These are phyloP conservation scores for Ajuga chamaepitys DNA, from an alignment of 257 asterid genomes.

Conservation along the genomic window DNA sequence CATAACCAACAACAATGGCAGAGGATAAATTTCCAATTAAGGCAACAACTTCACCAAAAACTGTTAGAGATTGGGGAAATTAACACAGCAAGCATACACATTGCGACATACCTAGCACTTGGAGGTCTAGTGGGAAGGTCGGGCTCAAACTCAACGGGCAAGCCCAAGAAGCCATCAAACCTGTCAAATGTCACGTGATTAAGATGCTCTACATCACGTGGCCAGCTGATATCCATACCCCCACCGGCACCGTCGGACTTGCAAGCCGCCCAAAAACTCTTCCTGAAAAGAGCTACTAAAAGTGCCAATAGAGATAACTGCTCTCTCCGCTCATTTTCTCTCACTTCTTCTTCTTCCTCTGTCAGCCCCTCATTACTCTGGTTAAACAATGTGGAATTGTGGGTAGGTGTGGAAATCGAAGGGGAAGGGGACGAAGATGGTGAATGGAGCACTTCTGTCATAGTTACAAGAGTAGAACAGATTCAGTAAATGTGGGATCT, in stretches of 20 bases:
- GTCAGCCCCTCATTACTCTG: slow-evolving; percentile 25
- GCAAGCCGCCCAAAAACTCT: slow-evolving; percentile 73
- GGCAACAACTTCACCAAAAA: background rate
- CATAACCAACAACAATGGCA: slow-evolving; percentile 8
- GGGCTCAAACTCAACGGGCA: slow-evolving; percentile 93
- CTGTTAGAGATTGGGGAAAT: background rate
- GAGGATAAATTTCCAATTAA: background rate
- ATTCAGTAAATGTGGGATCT: slow-evolving; percentile 12
- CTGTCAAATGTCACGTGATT: slow-evolving; percentile 90
- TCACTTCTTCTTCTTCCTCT: slow-evolving; percentile 28
- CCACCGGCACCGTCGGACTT: slow-evolving; percentile 25
- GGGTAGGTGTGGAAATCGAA: slow-evolving; percentile 57
- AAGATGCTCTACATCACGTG: slow-evolving; percentile 78
- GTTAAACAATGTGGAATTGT: slow-evolving; percentile 42
- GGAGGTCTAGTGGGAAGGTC: slow-evolving; percentile 83
- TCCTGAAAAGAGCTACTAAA: slow-evolving; percentile 59
- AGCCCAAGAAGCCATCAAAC: slow-evolving; percentile 90
- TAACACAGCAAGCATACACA: background rate
- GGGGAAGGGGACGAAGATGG: slow-evolving; percentile 71
- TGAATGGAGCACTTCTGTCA: slow-evolving; percentile 90
- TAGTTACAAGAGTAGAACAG: slow-evolving; percentile 20
- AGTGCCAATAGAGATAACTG: slow-evolving; percentile 72
- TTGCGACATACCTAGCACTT: slow-evolving; percentile 60
- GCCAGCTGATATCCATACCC: slow-evolving; percentile 84
- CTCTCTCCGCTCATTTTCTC: slow-evolving; percentile 43